Conservation (phyloP, 2,329 filamentous ascomycete species). For the Phialemonium atrogriseum region DNA sequence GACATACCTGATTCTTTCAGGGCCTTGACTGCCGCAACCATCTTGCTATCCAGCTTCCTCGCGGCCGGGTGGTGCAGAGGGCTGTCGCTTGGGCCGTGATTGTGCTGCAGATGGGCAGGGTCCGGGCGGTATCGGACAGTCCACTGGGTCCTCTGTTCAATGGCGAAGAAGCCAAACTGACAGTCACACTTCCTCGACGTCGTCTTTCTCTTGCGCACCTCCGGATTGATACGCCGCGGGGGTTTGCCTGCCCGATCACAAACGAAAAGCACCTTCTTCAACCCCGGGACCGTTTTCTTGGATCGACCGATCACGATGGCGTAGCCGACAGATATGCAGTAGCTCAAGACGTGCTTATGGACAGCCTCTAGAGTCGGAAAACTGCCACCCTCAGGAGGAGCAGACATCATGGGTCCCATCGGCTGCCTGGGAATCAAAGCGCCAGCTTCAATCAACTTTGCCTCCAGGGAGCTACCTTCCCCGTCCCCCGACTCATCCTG, state of each 20-base stretch:
- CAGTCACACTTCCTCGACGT: constrained; percentile 63
- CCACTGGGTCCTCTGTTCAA: constrained; percentile 60
- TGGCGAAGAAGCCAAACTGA: constrained; percentile 62
- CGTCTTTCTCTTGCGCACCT: constrained; percentile 56
- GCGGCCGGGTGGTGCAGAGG: constrained; percentile 59
- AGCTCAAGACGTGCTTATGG: constrained; percentile 55
- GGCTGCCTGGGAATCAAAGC: constrained; percentile 45
- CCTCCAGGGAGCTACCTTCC: constrained; percentile 32
- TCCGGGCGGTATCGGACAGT: constrained; percentile 57
- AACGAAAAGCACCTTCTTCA: constrained; percentile 61
- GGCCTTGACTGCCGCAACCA: constrained; percentile 58
- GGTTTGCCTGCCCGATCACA: constrained; percentile 59
- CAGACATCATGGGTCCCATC: constrained; percentile 52
- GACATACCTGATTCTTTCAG: constrained; percentile 56
- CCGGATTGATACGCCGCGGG: constrained; percentile 52
- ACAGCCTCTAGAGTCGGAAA: constrained; percentile 57
- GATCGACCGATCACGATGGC: constrained; percentile 61
- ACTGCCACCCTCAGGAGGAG: constrained; percentile 55
- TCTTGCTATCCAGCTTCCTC: constrained; percentile 57
- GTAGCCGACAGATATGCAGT: constrained; percentile 59
- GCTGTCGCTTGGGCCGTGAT: constrained; percentile 59
- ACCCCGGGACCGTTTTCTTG: constrained; percentile 57
- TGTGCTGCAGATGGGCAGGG: constrained; percentile 48
- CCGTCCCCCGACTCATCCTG: constrained; percentile 37
- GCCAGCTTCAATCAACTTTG: constrained; percentile 38